Base-by-base conservation (phyloP, 2,329 filamentous ascomycete genomes). In the Daldinia sp. region DNA sequence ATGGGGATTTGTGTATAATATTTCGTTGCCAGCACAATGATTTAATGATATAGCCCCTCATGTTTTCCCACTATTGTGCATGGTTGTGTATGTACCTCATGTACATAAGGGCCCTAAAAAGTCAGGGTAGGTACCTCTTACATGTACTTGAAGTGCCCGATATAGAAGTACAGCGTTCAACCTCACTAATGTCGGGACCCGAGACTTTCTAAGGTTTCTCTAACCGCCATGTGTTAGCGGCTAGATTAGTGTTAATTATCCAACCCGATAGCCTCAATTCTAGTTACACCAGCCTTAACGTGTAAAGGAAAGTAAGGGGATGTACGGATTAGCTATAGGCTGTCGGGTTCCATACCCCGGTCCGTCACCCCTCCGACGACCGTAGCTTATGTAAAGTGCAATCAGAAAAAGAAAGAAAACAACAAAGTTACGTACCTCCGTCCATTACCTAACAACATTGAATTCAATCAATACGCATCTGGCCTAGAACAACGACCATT, bases 301-400 rank as follows among this genome's bases (percentile, higher is more conserved):
- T 26, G 23, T 20, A 55, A 23, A 23, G 20, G 50, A 20, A 33
- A n/a, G 26, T 51, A 30, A n/a, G 33, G 23, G 23, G 33, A 7
- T 20, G 55, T 42, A 53, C 46, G 33, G 2, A 7, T 35, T 9
- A 35, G 10, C 64, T 39, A 55, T 48, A 60, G 53, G 67, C 48
- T 57, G 26, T 65, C 61, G 58, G 60, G 46, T 9, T n/a, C 37
- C 64, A 12, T 55, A 56, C 35, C 53, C 56, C 58, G 54, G 62
- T 10, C 63, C 57, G 68, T 76, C 69, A 63, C 65, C 70, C 67
- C 61, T 75, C 73, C 73, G 71, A 76, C 73, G 48, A 63, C 58
- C 68, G 50, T 44, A 37, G 46, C 58, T 60, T 61, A 41, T 39
- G 26, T 56, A 63, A 63, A 54, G 55, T 50, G 35, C 6, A 41